Evolutionary conservation across 768 basidiomycete genomes (phyloP), one percentile per base, ranked within the genome.

Genomic region (Psilocybe cyanescens): DNA sequence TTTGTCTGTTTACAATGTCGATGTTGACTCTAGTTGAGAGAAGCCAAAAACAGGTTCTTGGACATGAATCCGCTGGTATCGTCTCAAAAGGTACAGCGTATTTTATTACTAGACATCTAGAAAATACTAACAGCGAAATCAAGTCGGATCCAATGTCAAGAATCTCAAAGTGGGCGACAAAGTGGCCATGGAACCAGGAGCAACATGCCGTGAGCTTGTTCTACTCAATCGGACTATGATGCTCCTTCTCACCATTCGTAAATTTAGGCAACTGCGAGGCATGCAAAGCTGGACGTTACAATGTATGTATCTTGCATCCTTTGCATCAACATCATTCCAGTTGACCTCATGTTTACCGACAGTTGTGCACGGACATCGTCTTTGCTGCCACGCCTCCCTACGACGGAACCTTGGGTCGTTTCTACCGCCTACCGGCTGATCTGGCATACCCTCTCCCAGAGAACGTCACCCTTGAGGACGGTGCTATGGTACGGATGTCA

Each of bases 351-450:
- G 11, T 49, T 53, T 51, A 4, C n/a, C 29, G 46, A 47, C 41
- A 72, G 92, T 84, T 97, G 60, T 97, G 95, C 76, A 84, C 91
- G 1, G 82, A 94, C 58, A 90, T 97, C 72, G 79, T 85, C 54
- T 96, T 96, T 68, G 95, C 95, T 16, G 95, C 96, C 2, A 97
- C 96, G 12, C 97, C 96, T 57, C 97, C 97, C 1, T 86, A 90
- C 70, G 91, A 97, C 69, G 96, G 96, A 57, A 98, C 96, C 12
- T 85, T 97, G 19, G 83, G 82, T 50, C 84, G 94, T 48, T 97
- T 90, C 79, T 99, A 97, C 76, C 85, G 83, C 56, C 80, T 97
- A 58, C 94, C 95, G 14, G 87, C 87, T 28, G 92, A 97, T 73
- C 83, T 97, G 24, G 90, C 88, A 56, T 95, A 94, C 74, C 81